Evolutionary conservation across 805 yeast genomes (phyloP).

Genomic region (Tetrapisispora iriomotensis): DNA sequence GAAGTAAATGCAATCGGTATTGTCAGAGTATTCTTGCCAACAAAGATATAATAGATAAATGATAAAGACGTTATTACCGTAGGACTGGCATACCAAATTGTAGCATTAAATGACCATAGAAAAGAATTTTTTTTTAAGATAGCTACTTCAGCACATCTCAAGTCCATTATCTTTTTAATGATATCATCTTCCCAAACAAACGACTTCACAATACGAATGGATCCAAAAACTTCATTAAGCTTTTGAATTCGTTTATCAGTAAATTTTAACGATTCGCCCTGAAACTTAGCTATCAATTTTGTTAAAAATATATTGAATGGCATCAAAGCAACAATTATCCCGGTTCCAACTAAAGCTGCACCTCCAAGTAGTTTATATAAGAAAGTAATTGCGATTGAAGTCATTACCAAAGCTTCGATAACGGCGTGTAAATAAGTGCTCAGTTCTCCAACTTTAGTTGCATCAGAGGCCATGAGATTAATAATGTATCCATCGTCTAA

Average conservation of each 20-base stretch:
- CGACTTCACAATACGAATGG: conserved; percentile 85
- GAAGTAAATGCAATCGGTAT: conserved; percentile 93
- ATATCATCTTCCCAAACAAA: conserved; percentile 94
- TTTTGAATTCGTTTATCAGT: conserved; percentile 90
- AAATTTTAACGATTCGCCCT: conserved; percentile 59
- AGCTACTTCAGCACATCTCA: conserved; percentile 65
- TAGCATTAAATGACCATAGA: conserved; percentile 57
- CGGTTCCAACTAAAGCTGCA: conserved; percentile 79
- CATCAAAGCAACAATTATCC: conserved; percentile 48
- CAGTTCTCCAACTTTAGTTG: conserved; percentile 89
- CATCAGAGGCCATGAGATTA: conserved; percentile 92
- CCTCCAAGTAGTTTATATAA: conserved; percentile 70
- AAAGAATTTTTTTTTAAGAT: conserved; percentile 48
- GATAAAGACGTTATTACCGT: conserved; percentile 70
- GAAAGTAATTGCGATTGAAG: conserved; percentile 53
- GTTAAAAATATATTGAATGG: conserved; percentile 71
- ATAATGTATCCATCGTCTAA: conserved; percentile 82
- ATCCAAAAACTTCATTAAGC: conserved; percentile 83
- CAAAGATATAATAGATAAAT: conserved; percentile 68
- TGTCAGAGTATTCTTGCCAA: conserved; percentile 63
- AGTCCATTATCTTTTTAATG: conserved; percentile 52
- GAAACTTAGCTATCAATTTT: conserved; percentile 48
- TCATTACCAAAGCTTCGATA: conserved; percentile 62
- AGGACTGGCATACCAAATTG: conserved; percentile 78
- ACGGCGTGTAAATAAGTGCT: conserved; percentile 85